Base-by-base conservation (phyloP, 2,329 filamentous ascomycete genomes). In the Monosporascus sp. region DNA sequence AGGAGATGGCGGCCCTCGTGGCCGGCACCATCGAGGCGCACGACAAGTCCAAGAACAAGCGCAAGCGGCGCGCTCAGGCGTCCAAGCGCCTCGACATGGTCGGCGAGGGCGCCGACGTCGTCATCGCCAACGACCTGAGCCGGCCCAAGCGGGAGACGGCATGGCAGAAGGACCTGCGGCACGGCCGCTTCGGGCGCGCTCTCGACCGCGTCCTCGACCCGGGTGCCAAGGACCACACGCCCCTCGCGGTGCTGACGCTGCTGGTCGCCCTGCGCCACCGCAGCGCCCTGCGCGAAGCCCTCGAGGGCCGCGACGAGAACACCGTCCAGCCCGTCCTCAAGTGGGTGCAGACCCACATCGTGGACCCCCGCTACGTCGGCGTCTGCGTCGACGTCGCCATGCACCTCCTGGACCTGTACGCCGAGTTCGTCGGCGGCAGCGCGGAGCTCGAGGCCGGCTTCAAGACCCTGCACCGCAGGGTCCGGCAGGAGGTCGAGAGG, bases 181-280 rank as follows among this genome's bases (percentile, higher is more conserved):
- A 87, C 64, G 91, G 86, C 11, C 81, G 85, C 55, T 97, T 94
- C 69, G 79, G 79, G 3, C 78, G 81, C 35, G 91, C 94, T 2
- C 77, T 99, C 28, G 93, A 97, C 71, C 76, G 82, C 49, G 91
- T 92, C 15, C 78, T 99, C 11, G 78, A 83, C 58, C 72, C 74
- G 14, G 63, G 67, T 15, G 67, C 71, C 0, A 66, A 70, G 9
- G 79, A 85, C 58, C 79, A 85, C 68, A 78, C 81, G 22, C 76
- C 84, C 2, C 74, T 88, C 48, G 80, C 75, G 20, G 79, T 86
- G 4, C 79, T 97, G 28, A 95, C 91, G 0, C 76, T 96, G 28
- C 78, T 99, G 20, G 87, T 88, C 14, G 89, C 91, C 7, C 80
- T 99, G 37, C 87, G 90, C 41, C 93, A 99, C 72, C 88, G 93